phyloP scores from a whole-genome alignment of 2,329 filamentous ascomycete genomes.

The Stromatinia cepivora region DNA sequence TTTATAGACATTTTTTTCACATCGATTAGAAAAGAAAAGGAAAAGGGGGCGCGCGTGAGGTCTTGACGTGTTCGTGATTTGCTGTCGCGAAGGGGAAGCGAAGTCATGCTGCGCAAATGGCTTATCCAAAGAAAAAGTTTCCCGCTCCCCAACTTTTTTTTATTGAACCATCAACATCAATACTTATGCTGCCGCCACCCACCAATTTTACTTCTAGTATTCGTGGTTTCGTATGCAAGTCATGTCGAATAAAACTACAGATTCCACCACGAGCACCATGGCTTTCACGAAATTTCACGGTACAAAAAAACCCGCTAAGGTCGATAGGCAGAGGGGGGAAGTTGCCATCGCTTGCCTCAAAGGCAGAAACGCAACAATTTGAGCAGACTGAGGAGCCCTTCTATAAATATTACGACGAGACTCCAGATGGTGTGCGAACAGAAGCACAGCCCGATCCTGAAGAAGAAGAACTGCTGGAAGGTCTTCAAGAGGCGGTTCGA shows the following conservation, averaged over 20 bases:
- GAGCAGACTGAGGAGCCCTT: constrained; percentile 20
- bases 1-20: constrained; percentile 37
- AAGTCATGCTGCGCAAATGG: constrained; percentile 23
- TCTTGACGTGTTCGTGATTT: constrained; percentile 26
- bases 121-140: constrained; percentile 29
- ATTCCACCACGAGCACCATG: constrained; percentile 29
- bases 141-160: constrained; percentile 22
- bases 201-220: constrained; percentile 33
- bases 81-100: constrained; percentile 20
- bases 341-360: background rate
- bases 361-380: constrained; percentile 4
- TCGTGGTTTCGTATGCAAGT: constrained; percentile 40
- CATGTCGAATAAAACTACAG: constrained; percentile 39
- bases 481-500: constrained; percentile 20
- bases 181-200: constrained; percentile 40
- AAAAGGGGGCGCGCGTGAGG: constrained; percentile 15
- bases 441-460: constrained; percentile 33
- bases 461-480: constrained; percentile 21
- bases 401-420: constrained; percentile 37
- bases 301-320: constrained; percentile 20
- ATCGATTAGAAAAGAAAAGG: background rate
- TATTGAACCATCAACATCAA: constrained; percentile 26
- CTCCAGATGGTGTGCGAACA: constrained; percentile 35
- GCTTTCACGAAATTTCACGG: constrained; percentile 32
- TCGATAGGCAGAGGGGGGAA: constrained; percentile 17